Base-by-base conservation (phyloP, 179 eudicot species). In the Amaranthus tricolor region DNA sequence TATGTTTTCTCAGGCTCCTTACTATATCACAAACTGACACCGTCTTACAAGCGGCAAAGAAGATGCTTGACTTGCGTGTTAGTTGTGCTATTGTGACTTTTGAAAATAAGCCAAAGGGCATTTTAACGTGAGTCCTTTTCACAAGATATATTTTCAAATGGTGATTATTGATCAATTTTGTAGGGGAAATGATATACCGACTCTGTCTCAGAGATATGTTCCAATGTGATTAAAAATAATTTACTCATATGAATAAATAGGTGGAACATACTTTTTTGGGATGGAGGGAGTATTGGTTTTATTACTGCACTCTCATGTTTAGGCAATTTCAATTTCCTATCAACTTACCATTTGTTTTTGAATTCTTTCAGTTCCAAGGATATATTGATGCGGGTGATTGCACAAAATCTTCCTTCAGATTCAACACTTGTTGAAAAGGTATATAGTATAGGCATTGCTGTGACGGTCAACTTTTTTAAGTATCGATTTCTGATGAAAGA, bases 401-500 rank as follows among this genome's bases (percentile, higher is more conserved):
- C 91, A 43, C 89, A 84, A 79, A 85, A 89, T 86, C 91, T 93
- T 79, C 85, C 95, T 73, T 73, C 90, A 16, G 90, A 91, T 16
- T 86, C 97, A 60, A 93, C 97, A 71, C 77, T 79, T 40, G 99
- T 91, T 80, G 99, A 96, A 79, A 93, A 89, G 91, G 99, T 96
- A 82, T 31, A 40, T 21, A 24, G 20, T 43, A 54, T 54, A 73
- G 9, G 48, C 15, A 62, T 11, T 67, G 16, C 45, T 62, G 57
- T 65, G 20, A 75, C 20, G 17, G 17, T 58, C 31, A 47, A 75
- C 24, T 45, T 14, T 45, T 50, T 9, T 59, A 15, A 62, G 14
- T 24, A 10, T 31, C 40, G 40, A 2, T 75, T 57, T 58, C 48
- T 24, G 57, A 51, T 70, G 62, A 53, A 17, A 58, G 52, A 24